Base-by-base conservation (phyloP, 129 eudicot genomes). In the Flaveria ramosissima region DNA sequence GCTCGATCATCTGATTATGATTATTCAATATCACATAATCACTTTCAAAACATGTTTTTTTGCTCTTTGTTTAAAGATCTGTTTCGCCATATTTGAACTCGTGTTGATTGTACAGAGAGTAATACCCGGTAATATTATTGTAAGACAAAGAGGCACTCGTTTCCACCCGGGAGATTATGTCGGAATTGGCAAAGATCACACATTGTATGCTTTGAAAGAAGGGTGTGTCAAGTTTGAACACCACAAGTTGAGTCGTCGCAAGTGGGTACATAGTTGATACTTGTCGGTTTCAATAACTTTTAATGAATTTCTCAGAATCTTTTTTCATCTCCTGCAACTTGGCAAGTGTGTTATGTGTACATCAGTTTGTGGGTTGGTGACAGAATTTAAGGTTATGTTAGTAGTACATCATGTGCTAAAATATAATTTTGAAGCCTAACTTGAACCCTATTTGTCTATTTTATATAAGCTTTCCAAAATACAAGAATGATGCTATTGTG, bases 161-260 rank as follows among this genome's bases (percentile, higher is more conserved):
- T 93, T 93, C 56, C 98, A 93, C 76, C 97, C 97, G 8, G 98
- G 98, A 48, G 81, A 90, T 72, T 93, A 93, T 67, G 98, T 93
- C 56, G 98, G 98, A 7, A 90, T 93, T 1, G 98, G 97, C 19
- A 93, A 81, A 83, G 98, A 93, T 70, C 97, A 93, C 73, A 90
- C 98, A 1, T 88, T 93, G 12, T 93, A 83, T 45, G 98, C 98
- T 53, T 59, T 93, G 24, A 93, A 90, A 86, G 98, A 86, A 88
- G 98, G 98, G 0, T n/a, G 75, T 62, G 98, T 93, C 20, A 93
- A 93, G 82, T 93, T 93, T 83, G 98, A 93, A 81, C 82, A 65
- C 26, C 85, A 88, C 76, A 93, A 93, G 86, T 64, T 90, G 72
- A 93, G 88, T 1, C 90, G 96, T 7, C 92, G 97, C 72, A 93